Evolutionary conservation across 805 yeast genomes (phyloP), one percentile per base, ranked within the genome.

Genomic region (Candida verbasci): DNA sequence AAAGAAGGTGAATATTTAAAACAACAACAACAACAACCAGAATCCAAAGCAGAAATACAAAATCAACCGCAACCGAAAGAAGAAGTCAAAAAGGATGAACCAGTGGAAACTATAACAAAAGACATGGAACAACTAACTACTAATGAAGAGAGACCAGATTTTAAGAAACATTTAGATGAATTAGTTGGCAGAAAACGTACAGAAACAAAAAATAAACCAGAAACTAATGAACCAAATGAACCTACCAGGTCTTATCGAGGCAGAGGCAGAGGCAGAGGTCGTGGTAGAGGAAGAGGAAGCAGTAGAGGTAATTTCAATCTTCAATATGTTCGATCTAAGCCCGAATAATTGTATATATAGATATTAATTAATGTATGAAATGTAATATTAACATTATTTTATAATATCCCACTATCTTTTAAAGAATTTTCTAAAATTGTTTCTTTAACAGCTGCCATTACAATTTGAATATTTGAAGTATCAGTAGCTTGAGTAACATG

Each of bases 401-500:
- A 78, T 44, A 83, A 62, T 31, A 85, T 71, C 21, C 93, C 93
- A 36, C 86, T 79, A 48, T 83, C 91, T 54, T 78, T 78, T 46
- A 85, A 70, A 14, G 84, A 69, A 52, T 84, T 85, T 47, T 84
- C 87, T 53, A 86, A 68, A 32, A 85, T 79, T 3, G 88, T 82
- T 53, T 85, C 93, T 50, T 79, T 80, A 25, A 85, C 86, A 6
- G 91, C 89, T 9, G 87, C 88, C 62, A 85, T 82, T 5, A 88
- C 96, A 49, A 87, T 64, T 52, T 83, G 79, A 43, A 89, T 87
- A 58, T 88, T 88, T 20, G 86, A 79, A 6, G 96, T 88, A 56
- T 88, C 96, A 0, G 96, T 88, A 0, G 96, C 96, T 59, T 88
- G 96, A 3, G 97, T 88, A 17, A 88, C 84, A 58, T 88, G 95